phyloP scores from a whole-genome alignment of 1,284 basidiomycete species.

The Lignosus rhinocerotis region DNA sequence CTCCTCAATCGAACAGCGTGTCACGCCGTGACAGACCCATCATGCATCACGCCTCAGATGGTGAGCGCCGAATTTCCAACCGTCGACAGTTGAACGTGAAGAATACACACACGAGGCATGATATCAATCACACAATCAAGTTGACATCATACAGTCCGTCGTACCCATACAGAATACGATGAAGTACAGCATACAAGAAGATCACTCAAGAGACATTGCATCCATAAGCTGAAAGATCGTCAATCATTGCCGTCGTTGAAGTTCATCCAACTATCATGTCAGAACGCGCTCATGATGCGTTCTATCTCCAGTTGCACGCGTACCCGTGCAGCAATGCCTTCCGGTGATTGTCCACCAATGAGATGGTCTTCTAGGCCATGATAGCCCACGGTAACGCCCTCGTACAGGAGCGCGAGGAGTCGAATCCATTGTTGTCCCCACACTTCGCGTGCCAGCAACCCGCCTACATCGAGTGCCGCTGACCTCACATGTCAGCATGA shows the following conservation, averaged over 20 bases:
- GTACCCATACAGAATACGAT: neutral
- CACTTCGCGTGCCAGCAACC: constrained; percentile 54
- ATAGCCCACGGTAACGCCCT: constrained; percentile 57
- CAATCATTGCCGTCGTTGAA: constrained; percentile 4
- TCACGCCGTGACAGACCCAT: neutral
- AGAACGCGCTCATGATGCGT: constrained; percentile 45
- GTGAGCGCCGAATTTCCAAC: neutral
- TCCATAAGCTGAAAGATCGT: neutral
- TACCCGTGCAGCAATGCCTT: constrained; percentile 59
- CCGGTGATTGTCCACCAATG: constrained; percentile 56
- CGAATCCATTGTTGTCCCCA: constrained; percentile 85
- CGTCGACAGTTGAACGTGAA: neutral
- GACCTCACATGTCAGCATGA: neutral
- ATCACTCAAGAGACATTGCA: neutral
- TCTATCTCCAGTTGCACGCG: constrained; percentile 67
- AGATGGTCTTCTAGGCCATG: constrained; percentile 37
- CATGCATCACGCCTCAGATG: neutral
- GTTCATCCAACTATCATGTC: constrained; percentile 9
- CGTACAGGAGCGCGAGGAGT: constrained; percentile 65
- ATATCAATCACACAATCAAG: neutral
- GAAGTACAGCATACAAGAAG: neutral
- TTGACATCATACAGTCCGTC: neutral
- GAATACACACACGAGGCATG: neutral
- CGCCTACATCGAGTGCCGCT: constrained; percentile 72
- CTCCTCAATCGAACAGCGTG: neutral